phyloP scores from a whole-genome alignment of 1,284 basidiomycete genomes.

The Boletus putidus region DNA sequence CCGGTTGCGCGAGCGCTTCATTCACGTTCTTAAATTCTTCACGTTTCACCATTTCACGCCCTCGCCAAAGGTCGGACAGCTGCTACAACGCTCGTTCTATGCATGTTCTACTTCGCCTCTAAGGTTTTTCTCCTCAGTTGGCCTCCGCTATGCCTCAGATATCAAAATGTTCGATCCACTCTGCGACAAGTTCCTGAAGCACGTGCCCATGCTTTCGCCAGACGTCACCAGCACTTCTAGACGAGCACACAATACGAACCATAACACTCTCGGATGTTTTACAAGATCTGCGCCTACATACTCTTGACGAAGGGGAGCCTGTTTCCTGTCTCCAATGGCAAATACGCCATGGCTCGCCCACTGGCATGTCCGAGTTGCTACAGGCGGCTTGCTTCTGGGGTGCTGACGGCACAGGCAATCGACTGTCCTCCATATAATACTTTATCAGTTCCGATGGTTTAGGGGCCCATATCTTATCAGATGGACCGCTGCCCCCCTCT shows the following conservation, averaged over 20 bases:
- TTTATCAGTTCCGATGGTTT: constrained; percentile 75
- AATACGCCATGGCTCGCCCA: no score
- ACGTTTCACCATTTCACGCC: constrained; percentile 87
- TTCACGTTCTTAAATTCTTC: constrained; percentile 90
- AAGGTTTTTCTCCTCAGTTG: constrained; percentile 79
- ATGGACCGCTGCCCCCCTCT: constrained; percentile 84
- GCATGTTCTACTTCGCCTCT: constrained; percentile 56
- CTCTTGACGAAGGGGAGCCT: constrained; percentile 77
- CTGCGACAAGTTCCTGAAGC: constrained; percentile 78
- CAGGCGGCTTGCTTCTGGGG: no score
- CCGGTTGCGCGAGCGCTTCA: constrained; percentile 61
- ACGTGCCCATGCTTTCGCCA: constrained; percentile 73
- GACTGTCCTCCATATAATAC: constrained; percentile 68
- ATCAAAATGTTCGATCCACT: constrained; percentile 79
- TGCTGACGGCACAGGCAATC: no score
- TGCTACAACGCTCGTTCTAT: constrained; percentile 85
- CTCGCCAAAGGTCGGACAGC: constrained; percentile 76
- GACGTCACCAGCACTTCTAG: no score
- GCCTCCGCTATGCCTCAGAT: constrained; percentile 68
- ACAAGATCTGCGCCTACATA: constrained; percentile 70
- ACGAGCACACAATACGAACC: no score
- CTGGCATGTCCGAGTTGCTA: no score
- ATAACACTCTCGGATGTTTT: constrained; percentile 86
- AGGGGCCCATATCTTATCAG: constrained; percentile 70
- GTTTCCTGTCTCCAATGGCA: constrained; percentile 82